Evolutionary conservation across 371 early-diverging fungal genomes (phyloP), one percentile per base, ranked within the genome.

Genomic region (Phascolomyces articulosus): DNA sequence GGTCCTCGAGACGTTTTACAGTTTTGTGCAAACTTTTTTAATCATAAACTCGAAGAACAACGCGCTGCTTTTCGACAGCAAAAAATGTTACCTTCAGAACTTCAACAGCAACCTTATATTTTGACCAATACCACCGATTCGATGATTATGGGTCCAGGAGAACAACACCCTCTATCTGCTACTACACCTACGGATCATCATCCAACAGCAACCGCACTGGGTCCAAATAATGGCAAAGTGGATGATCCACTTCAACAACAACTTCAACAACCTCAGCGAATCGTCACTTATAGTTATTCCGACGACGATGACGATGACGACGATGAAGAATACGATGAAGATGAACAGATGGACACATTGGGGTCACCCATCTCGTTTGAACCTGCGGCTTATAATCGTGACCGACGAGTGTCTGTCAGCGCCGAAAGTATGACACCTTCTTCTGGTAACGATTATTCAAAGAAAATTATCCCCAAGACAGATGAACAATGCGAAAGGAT

Each of bases 401-500:
- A 51, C 21, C 64, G 99, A 29, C 94, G 99, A 63, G 92, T 94
- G 31, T 95, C 95, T 20, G 97, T 99, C 60, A 92, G 93, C 58
- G 97, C 99, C 27, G 97, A 97, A 77, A 95, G 96, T 44, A 95
- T 98, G 93, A 90, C 93, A 16, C 97, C 98, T 13, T 88, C 92
- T 29, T 51, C 31, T 18, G 55, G 89, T 66, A 82, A 77, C 24
- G 89, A 91, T 62, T 93, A 85, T 71, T 89, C 88, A 54, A 93
- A 92, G 73, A 90, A 96, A 27, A 86, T 93, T 51, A 90, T 96
- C 61, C 93, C 93, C 26, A 98, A 98, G 75, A 85, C 92, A n/a
- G 86, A 81, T 9, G 93, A 91, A 55, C 96, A 96, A 72, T 82
- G 89, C 62, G 73, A 84, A 40, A 88, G 96, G 13, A 96, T 98